Evolutionary conservation across 176 grass and related monocot genomes (phyloP).

Genomic region (Ensete ventricosum): DNA sequence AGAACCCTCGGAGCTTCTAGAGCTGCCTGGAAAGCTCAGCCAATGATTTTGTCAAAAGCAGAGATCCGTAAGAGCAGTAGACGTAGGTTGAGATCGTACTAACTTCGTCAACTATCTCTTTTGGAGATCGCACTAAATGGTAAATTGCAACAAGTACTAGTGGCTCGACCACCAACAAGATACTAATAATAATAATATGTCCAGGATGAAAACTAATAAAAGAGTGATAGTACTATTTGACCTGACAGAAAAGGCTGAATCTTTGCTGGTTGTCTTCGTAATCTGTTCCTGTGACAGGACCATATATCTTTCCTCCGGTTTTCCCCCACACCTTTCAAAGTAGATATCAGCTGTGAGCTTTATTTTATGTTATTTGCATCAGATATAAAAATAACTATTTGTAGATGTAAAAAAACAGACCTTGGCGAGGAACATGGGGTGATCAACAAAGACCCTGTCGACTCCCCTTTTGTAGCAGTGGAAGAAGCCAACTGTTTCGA

Average conservation of each 20-base stretch:
- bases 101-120: too few species aligned
- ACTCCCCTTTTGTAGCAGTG: constrained; percentile 89
- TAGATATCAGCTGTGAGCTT: not conserved
- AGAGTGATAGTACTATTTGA: too few species aligned
- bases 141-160: too few species aligned
- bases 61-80: constrained; percentile 4
- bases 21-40: constrained; percentile 47
- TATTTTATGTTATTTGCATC: not conserved
- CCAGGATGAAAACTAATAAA: too few species aligned
- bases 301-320: constrained; percentile 84
- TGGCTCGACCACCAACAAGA: too few species aligned
- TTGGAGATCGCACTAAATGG: too few species aligned
- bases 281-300: constrained; percentile 57
- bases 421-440: constrained; percentile 82
- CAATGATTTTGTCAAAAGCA: not conserved
- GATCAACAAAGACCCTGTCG: constrained; percentile 84
- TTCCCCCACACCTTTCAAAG: constrained; percentile 71
- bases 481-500: constrained; percentile 73
- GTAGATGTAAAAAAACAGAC: constrained; percentile 6
- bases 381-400: not conserved
- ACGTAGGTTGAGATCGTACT: not conserved
- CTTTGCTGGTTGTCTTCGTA: constrained; percentile 77
- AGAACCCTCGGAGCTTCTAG: constrained; percentile 61
- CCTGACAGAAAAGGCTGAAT: constrained; percentile 77
- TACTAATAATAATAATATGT: too few species aligned